Conservation (phyloP, 139 green algal genomes). For the Chlamydomonas schloesseri region DNA sequence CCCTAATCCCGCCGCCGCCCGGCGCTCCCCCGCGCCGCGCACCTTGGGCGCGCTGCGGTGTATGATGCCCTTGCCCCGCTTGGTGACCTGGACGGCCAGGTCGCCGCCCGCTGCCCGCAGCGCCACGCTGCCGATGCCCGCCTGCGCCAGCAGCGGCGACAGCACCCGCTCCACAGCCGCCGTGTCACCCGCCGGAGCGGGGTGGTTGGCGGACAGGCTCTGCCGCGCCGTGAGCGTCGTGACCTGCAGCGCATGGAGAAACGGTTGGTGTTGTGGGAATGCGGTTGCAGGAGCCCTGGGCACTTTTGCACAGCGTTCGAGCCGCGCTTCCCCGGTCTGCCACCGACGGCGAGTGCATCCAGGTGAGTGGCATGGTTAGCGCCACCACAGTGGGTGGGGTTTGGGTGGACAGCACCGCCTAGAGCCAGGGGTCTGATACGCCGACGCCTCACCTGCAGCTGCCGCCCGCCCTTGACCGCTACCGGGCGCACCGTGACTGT, state of each 20-base stretch:
- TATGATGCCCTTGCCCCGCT: conserved; percentile 44
- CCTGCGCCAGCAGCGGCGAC: conserved; percentile 29
- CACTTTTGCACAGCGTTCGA: too few species aligned
- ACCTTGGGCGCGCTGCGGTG: conserved; percentile 38
- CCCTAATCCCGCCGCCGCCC: too few species aligned
- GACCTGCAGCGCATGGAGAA: not conserved
- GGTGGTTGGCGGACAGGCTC: conserved; percentile 21
- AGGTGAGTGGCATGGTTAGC: too few species aligned
- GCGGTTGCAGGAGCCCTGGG: too few species aligned
- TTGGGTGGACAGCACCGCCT: not conserved
- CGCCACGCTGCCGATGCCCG: conserved; percentile 21
- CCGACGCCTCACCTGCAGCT: conserved; percentile 36
- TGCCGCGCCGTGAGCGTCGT: conserved; percentile 19
- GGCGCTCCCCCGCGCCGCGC: too few species aligned
- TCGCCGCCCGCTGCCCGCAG: not conserved
- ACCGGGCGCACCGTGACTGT: conserved; percentile 41
- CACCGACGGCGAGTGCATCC: too few species aligned
- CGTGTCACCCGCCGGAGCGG: not conserved
- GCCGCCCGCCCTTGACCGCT: conserved; percentile 10
- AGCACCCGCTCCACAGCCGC: conserved; percentile 4
- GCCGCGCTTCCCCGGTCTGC: too few species aligned
- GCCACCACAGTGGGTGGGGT: too few species aligned
- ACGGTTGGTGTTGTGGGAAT: not conserved
- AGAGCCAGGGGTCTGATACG: not conserved
- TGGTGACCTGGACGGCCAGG: conserved; percentile 43